Evolutionary conservation across 1,284 basidiomycete genomes (phyloP), one percentile per base, ranked within the genome.

Genomic region (Grifola frondosa): DNA sequence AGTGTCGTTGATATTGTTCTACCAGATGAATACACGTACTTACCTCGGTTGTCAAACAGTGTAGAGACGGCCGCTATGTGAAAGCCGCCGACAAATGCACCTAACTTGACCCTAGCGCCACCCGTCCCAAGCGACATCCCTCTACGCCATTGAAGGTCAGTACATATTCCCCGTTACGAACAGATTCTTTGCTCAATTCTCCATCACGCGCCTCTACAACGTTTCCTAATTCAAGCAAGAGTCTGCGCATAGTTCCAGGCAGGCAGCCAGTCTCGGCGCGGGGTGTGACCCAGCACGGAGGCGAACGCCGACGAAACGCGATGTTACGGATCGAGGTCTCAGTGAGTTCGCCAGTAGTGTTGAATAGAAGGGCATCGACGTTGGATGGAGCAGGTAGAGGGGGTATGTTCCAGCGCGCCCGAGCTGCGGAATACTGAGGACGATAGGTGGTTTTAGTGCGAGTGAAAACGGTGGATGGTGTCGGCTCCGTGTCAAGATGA

Each of bases 301-400:
- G 54, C 4, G 40, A 37, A 8, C 52, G 47, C 3, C 66, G 54
- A 8, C 77, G 74, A 56, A 77, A 78, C 1, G 85, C 84, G 38
- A 88, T 63, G 52, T 88, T 90, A 57, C 73, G 80, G 36, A 85
- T 78, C 17, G 80, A 78, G 0, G 82, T 71, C 59, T 90, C 87
- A 26, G 73, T 84, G 41, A 86, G 59, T 11, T 68, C 58, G 6
- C 65, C 66, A 0, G 68, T 56, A 1, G 69, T 42, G 50, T 81
- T 83, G 65, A 76, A 80, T 30, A 90, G 59, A n/a, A 90, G 56
- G 3, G 88, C 81, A 52, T 90, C 87, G 8, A 45, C 33, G 10
- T 34, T 36, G 3, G 53, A 39, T 1, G 57, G 34, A 60, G 67
- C 21, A 55, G 65, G 56, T 1, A 56, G 17, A 23, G 62, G 48